phyloP scores from a whole-genome alignment of 345 rosid species.

The Bruguiera parviflora region DNA sequence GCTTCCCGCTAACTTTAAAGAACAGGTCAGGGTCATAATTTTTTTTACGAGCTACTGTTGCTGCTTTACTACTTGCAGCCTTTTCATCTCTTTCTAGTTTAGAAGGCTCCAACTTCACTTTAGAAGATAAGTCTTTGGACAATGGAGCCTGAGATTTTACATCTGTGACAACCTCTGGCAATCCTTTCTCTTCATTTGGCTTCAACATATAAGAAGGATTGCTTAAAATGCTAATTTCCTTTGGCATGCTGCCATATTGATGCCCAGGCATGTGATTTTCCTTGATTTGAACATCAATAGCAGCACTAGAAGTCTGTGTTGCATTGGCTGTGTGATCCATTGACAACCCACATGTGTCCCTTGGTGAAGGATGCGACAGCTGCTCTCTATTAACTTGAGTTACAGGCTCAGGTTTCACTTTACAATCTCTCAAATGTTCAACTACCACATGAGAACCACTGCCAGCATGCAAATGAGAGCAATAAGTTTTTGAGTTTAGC shows the following conservation, averaged over 20 bases:
- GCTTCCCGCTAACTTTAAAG: slow-evolving; percentile 92
- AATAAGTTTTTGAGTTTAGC: slow-evolving; percentile 58
- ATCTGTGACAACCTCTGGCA: slow-evolving; percentile 28
- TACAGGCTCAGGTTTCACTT: slow-evolving; percentile 32
- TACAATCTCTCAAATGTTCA: slow-evolving; percentile 38
- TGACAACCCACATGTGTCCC: slow-evolving; percentile 32
- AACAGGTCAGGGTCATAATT: slow-evolving; percentile 81
- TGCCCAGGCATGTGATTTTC: slow-evolving; percentile 37
- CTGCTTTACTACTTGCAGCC: slow-evolving; percentile 49
- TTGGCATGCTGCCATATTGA: slow-evolving; percentile 31
- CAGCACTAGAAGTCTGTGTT: slow-evolving; percentile 35
- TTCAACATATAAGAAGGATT: slow-evolving; percentile 27
- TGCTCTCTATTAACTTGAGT: slow-evolving; percentile 35
- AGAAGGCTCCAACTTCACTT: slow-evolving; percentile 46
- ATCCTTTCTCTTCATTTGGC: slow-evolving; percentile 31
- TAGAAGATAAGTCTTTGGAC: slow-evolving; percentile 42
- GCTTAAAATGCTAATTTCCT: slow-evolving; percentile 29
- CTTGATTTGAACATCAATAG: slow-evolving; percentile 29
- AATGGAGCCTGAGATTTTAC: slow-evolving; percentile 37
- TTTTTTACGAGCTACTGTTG: slow-evolving; percentile 59
- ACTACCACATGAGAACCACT: slow-evolving; percentile 28
- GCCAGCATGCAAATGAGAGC: slow-evolving; percentile 51
- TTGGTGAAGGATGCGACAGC: slow-evolving; percentile 32
- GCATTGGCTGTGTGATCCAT: slow-evolving; percentile 31
- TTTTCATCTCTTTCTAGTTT: slow-evolving; percentile 65